These are phyloP conservation scores for Exserohilum rostratum DNA, from an alignment of 2,329 filamentous ascomycete species.

Conservation along the genomic window DNA sequence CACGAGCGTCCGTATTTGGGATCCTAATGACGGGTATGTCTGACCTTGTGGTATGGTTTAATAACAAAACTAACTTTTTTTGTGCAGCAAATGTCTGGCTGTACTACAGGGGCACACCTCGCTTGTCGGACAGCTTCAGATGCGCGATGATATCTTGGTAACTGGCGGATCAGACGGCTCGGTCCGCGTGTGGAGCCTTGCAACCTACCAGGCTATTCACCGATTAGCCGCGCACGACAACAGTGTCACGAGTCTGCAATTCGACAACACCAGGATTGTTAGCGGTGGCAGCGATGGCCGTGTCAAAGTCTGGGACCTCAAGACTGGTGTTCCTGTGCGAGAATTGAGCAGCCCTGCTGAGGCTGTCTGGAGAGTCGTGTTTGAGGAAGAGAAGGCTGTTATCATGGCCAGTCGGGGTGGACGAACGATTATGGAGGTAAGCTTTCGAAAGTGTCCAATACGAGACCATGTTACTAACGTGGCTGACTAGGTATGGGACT, in stretches of 20 bases:
- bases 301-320: constrained; percentile 97
- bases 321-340: constrained; percentile 86
- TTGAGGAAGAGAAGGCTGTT: constrained; percentile 97
- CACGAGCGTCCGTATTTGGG: constrained; percentile 97
- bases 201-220: constrained; percentile 90
- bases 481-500: constrained; percentile 80
- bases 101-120: constrained; percentile 97
- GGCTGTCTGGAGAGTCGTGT: constrained; percentile 96
- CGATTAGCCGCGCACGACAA: constrained; percentile 96
- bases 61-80: constrained; percentile 16
- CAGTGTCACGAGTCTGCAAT: constrained; percentile 95
- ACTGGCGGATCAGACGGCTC: constrained; percentile 96
- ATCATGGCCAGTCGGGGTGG: constrained; percentile 86
- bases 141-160: constrained; percentile 91
- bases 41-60: constrained; percentile 21
- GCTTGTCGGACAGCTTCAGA: constrained; percentile 93
- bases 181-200: constrained; percentile 93
- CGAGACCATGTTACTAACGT: constrained; percentile 34
- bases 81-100: constrained; percentile 71
- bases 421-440: constrained; percentile 96
- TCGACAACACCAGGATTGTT: constrained; percentile 93
- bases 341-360: constrained; percentile 92
- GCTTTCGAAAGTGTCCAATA: constrained; percentile 37
- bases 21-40: constrained; percentile 81
- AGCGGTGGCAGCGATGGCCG: constrained; percentile 96